Base-by-base conservation (phyloP, 352 stramenopile genomes). In the Globisporangium iwayamae region DNA sequence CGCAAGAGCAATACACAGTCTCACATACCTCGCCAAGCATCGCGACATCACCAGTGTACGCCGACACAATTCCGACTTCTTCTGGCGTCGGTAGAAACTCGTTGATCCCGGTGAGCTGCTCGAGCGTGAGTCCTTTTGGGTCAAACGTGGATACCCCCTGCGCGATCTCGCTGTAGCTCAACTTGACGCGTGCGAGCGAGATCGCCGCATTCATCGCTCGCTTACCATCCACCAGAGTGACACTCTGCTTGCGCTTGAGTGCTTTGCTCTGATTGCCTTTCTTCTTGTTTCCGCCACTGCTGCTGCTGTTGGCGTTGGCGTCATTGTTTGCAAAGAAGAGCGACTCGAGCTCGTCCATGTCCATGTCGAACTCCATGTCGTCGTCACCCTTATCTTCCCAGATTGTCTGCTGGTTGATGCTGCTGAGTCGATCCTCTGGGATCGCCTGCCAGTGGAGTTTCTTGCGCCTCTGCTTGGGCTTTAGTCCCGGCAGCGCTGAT, bases 131-230 rank as follows among this genome's bases (percentile, higher is more conserved):
- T 0, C 85, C 75, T 30, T 63, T 83, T 9, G 80, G 63, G 48
- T 95, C 71, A 59, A 97, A 92, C 10, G 77, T 79, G 25, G 66
- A 56, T 34, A 97, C 81, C 4, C 81, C 85, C 18, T 87, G 68
- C 65, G 89, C 75, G 41, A 98, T 91, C 51, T 94, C 88, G 0
- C 77, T 72, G 73, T 98, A 98, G 22, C 90, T 91, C 46, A 98
- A 75, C 72, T 98, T 98, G 34, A 99, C 81, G 59, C 96, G 74
- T 6, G 94, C 92, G 4, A 99, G 76, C 34, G 97, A 97, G 63
- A 99, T 99, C 1, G 92, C 96, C 36, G 93, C 95, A 73, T 99
- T 99, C 94, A 99, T 99, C 11, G 91, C 96, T 38, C 95, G 89
- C 69, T 99, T 99, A 11, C 84, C 89, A 73, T 99, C 94, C 67